Conservation (phyloP, 768 basidiomycete species). For the Solioccasus polychromus region DNA sequence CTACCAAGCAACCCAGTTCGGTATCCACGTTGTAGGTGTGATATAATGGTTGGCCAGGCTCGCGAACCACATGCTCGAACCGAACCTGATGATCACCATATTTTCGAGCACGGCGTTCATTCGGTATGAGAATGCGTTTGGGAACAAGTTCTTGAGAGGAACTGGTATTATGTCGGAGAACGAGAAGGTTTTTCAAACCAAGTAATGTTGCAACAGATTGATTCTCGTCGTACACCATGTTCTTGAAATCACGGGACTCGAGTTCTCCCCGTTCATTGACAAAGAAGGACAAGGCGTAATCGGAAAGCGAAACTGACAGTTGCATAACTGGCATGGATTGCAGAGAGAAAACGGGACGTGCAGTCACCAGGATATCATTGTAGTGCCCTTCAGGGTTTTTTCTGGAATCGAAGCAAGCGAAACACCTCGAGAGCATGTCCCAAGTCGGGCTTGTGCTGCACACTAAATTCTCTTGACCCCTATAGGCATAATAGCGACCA, state of each 20-base stretch:
- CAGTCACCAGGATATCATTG: not conserved
- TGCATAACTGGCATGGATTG: not conserved
- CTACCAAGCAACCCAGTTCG: slow-evolving; percentile 19
- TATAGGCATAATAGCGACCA: not conserved
- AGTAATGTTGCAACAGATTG: not conserved
- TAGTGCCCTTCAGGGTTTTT: too few relatives aligned
- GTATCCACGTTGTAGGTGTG: slow-evolving; percentile 28
- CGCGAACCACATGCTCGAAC: not conserved
- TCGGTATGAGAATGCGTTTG: slow-evolving; percentile 33
- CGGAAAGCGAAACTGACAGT: not conserved
- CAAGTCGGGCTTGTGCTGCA: not conserved
- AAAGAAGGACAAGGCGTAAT: not conserved
- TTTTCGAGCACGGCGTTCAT: too few relatives aligned
- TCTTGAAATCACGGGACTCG: not conserved
- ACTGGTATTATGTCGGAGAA: not conserved
- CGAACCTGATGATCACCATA: slow-evolving; percentile 13
- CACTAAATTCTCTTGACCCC: not conserved
- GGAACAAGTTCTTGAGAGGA: not conserved
- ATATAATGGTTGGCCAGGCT: slow-evolving; percentile 8
- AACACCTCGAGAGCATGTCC: not conserved
- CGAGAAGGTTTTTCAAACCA: not conserved
- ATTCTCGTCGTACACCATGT: not conserved
- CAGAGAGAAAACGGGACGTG: not conserved
- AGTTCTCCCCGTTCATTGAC: not conserved
- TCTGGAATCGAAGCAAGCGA: too few relatives aligned